Conservation (phyloP, 2,329 filamentous ascomycete species). For the Fusarium pseudograminearum region DNA sequence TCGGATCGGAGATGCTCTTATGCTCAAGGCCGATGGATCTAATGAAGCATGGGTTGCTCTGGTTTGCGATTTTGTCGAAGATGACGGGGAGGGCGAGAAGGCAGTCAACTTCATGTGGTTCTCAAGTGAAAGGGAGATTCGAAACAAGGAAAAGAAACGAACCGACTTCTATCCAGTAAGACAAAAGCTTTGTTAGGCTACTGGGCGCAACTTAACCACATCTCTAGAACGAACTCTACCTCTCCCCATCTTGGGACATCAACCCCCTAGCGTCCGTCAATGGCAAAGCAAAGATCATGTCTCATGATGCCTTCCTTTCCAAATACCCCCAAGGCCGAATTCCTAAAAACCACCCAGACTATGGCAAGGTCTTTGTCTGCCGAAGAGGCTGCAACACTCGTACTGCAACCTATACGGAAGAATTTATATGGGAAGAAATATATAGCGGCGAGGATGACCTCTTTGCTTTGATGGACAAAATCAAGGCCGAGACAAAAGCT, state of each 20-base stretch:
- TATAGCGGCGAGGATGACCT: constrained; percentile 76
- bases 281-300: constrained; percentile 86
- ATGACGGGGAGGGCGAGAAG: constrained; percentile 74
- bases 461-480: constrained; percentile 71
- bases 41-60: constrained; percentile 95
- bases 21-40: constrained; percentile 87
- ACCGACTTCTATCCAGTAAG: constrained; percentile 78
- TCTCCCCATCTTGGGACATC: constrained; percentile 86
- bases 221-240: constrained; percentile 85
- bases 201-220: constrained; percentile 9
- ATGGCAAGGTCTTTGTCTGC: constrained; percentile 90
- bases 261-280: constrained; percentile 92
- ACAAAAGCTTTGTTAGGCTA: constrained; percentile 27
- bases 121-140: constrained; percentile 88
- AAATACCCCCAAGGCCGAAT: constrained; percentile 81
- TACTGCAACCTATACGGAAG: constrained; percentile 90
- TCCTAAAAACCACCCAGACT: constrained; percentile 77
- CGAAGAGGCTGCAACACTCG: constrained; percentile 89
- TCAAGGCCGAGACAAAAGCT: constrained; percentile 79
- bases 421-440: constrained; percentile 91
- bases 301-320: constrained; percentile 73
- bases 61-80: constrained; percentile 83
- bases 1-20: constrained; percentile 82
- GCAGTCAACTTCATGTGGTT: constrained; percentile 96
- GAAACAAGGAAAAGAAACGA: constrained; percentile 84